phyloP scores from a whole-genome alignment of 2,329 filamentous ascomycete species.

The Fusarium luffae region DNA sequence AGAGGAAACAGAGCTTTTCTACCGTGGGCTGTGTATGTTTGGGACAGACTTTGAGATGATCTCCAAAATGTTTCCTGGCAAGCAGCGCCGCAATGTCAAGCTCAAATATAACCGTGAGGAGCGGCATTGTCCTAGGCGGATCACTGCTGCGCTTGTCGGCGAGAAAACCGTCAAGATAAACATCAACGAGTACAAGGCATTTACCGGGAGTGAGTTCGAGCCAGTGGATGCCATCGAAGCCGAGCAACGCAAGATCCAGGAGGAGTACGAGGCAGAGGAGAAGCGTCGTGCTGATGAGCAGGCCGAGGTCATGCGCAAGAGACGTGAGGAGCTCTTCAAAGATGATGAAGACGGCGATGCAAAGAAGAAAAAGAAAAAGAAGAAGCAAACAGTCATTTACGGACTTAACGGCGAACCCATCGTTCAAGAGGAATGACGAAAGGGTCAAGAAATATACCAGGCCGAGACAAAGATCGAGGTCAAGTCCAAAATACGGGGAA shows the following conservation, averaged over 20 bases:
- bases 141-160: constrained; percentile 72
- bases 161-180: constrained; percentile 68
- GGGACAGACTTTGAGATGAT: constrained; percentile 89
- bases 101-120: constrained; percentile 87
- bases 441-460: constrained; percentile 5
- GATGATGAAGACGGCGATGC: constrained; percentile 50
- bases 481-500: constrained; percentile 19
- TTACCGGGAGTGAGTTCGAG: constrained; percentile 64
- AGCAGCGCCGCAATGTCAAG: constrained; percentile 79
- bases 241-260: constrained; percentile 61
- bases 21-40: constrained; percentile 78
- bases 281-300: constrained; percentile 58
- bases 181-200: constrained; percentile 69
- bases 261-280: constrained; percentile 58
- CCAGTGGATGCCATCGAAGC: constrained; percentile 66
- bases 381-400: constrained; percentile 50
- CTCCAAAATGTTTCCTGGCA: constrained; percentile 76
- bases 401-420: constrained; percentile 54
- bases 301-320: constrained; percentile 59
- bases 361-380: constrained; percentile 52
- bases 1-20: constrained; percentile 80
- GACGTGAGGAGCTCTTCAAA: constrained; percentile 61
- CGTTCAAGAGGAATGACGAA: constrained; percentile 35
- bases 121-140: constrained; percentile 68
- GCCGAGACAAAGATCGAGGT: constrained; percentile 4